These are phyloP conservation scores for Endothia cerciana DNA, from an alignment of 2,329 filamentous ascomycete genomes.

Conservation along the genomic window DNA sequence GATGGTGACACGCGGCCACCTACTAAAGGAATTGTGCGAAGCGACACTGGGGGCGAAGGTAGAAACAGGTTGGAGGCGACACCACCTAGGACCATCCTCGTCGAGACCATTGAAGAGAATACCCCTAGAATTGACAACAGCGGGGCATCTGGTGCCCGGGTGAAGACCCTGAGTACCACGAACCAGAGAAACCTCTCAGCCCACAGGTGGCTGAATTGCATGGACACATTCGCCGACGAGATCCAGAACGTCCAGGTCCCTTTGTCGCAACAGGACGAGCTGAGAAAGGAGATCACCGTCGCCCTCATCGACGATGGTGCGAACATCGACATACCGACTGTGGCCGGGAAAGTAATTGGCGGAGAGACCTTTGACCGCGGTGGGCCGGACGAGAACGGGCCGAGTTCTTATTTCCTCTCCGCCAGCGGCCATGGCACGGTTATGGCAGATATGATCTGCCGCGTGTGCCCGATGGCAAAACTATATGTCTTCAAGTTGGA, in stretches of 20 bases:
- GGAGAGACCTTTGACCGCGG: neutral
- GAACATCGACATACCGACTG: neutral
- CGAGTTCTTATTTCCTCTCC: neutral
- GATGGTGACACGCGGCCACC: neutral
- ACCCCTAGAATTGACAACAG: neutral
- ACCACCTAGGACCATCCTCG: neutral
- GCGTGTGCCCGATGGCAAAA: conserved; percentile 6
- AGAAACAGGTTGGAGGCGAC: neutral
- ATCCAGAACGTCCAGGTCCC: conserved; percentile 42
- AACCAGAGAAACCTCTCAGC: neutral
- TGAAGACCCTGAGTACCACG: neutral
- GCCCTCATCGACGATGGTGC: conserved; percentile 15
- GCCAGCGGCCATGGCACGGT: conserved; percentile 1
- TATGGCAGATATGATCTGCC: conserved; percentile 10
- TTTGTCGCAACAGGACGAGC: conserved; percentile 39
- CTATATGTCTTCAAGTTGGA: conserved; percentile 7
- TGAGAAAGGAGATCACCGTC: conserved; percentile 34
- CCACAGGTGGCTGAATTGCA: conserved; percentile 5
- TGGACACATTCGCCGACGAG: conserved; percentile 14
- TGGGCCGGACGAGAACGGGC: neutral
- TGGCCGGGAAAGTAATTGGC: neutral
- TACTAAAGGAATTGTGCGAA: neutral
- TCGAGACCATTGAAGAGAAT: neutral
- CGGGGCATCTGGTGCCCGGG: neutral
- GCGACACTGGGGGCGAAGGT: neutral